These are phyloP conservation scores for Sporothrix pallida DNA, from an alignment of 2,329 filamentous ascomycete species.

Conservation along the genomic window DNA sequence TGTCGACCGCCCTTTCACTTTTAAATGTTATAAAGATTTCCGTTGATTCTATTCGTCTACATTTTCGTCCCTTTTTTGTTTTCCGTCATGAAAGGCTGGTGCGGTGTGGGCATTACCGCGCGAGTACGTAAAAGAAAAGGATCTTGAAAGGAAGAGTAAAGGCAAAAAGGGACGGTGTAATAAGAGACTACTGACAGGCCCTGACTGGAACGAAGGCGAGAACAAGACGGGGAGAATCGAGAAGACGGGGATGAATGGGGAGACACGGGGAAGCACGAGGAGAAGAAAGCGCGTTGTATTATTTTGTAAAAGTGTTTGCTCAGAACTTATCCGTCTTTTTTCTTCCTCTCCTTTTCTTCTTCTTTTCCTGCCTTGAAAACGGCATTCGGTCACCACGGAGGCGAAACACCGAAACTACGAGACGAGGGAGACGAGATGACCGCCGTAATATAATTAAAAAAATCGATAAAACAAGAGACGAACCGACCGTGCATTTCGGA, in stretches of 20 bases:
- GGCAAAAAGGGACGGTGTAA: constrained; percentile 2
- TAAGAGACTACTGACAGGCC: constrained; percentile 16
- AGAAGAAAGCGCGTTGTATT: neutral
- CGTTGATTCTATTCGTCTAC: neutral
- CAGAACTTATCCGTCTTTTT: neutral
- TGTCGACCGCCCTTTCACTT: constrained; percentile 18
- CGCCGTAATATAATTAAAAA: neutral
- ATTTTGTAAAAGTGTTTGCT: too few relatives aligned
- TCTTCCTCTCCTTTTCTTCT: neutral
- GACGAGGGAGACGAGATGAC: neutral
- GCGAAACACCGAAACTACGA: constrained; percentile 26
- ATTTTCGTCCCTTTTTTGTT: neutral
- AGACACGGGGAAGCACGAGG: neutral
- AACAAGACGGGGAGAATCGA: neutral
- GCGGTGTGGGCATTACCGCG: neutral
- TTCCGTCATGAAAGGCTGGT: constrained; percentile 13
- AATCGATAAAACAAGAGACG: neutral
- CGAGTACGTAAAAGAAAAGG: constrained; percentile 30
- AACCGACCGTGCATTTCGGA: neutral
- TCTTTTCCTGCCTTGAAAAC: neutral
- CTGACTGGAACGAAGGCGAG: constrained; percentile 23
- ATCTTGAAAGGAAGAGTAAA: constrained; percentile 5
- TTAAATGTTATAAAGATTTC: too few relatives aligned
- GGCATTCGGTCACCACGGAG: constrained; percentile 23
- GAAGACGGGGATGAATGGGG: neutral